A percentile compares a stretch with the other conserved stretches of the same genome.
These are phyloP conservation scores for Lonicera japonica DNA, from an alignment of 129 eudicot genomes.

Conservation along the genomic window DNA sequence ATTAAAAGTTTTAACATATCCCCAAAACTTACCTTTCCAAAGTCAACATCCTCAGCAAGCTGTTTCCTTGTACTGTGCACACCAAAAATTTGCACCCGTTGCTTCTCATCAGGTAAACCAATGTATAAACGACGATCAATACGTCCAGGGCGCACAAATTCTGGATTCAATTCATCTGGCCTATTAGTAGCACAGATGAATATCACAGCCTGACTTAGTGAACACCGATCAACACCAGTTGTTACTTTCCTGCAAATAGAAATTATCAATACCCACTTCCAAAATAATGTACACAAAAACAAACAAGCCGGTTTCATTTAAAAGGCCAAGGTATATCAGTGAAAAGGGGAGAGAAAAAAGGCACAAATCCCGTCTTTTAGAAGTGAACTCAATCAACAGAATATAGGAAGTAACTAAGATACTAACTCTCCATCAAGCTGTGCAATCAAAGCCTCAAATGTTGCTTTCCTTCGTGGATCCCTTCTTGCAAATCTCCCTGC, in stretches of 20 bases:
- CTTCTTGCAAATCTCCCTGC: conserved; percentile 87
- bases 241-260: conserved; percentile 54
- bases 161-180: conserved; percentile 84
- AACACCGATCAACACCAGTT: conserved; percentile 86
- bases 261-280: conserved; percentile 3
- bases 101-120: conserved; percentile 91
- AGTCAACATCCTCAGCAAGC: conserved; percentile 85
- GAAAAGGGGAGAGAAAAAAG: not conserved
- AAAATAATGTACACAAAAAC: not conserved
- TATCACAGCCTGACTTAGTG: conserved; percentile 76
- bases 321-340: not conserved
- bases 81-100: conserved; percentile 86
- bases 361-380: not conserved
- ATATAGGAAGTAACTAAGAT: not conserved
- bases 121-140: conserved; percentile 85
- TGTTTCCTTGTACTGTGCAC: conserved; percentile 82
- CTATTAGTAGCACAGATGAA: conserved; percentile 98
- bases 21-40: conserved; percentile 40
- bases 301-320: not conserved
- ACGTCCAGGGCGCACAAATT: conserved; percentile 77
- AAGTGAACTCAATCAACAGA: not conserved
- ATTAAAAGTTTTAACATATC: no score
- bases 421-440: conserved; percentile 98
- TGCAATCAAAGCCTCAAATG: conserved; percentile 75
- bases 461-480: conserved; percentile 77